Percentiles rank a stretch among this genome's conserved stretches.
Conservation (phyloP, 805 yeast genomes). For the Maudiozyma bulderi region DNA sequence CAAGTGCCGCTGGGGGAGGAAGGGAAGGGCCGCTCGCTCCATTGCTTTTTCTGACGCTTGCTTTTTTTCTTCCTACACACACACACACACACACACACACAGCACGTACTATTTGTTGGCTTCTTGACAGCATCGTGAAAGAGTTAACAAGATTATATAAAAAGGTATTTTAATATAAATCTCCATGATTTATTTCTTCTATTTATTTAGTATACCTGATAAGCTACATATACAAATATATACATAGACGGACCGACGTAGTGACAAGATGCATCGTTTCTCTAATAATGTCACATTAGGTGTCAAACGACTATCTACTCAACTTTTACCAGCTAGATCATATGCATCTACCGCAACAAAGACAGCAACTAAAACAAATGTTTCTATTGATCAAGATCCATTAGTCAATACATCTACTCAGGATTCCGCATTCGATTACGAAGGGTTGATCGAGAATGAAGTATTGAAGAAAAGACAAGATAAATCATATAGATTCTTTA, state of each 20-base stretch:
- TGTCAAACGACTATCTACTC: not conserved
- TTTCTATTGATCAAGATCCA: constrained; percentile 20
- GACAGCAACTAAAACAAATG: constrained; percentile 20
- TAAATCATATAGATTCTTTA: constrained; percentile 90
- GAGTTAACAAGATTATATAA: not conserved
- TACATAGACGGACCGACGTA: not conserved
- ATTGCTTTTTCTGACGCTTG: no score
- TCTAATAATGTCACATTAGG: not conserved
- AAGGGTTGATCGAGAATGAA: constrained; percentile 57
- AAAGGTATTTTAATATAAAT: not conserved
- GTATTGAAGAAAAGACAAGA: constrained; percentile 69
- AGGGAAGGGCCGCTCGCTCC: no score
- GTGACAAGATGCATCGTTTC: not conserved
- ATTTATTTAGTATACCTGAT: not conserved
- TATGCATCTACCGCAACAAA: constrained; percentile 25
- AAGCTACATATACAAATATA: not conserved
- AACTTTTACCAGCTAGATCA: constrained; percentile 18
- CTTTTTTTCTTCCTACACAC: no score
- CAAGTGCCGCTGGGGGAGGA: no score
- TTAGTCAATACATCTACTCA: constrained; percentile 33
- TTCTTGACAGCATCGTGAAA: no score
- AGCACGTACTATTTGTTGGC: no score
- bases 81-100: no score
- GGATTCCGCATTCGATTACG: constrained; percentile 58
- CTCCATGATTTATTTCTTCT: no score